Conservation (phyloP, 495 filamentous ascomycete species). For the Hypoxylon fragiforme region DNA sequence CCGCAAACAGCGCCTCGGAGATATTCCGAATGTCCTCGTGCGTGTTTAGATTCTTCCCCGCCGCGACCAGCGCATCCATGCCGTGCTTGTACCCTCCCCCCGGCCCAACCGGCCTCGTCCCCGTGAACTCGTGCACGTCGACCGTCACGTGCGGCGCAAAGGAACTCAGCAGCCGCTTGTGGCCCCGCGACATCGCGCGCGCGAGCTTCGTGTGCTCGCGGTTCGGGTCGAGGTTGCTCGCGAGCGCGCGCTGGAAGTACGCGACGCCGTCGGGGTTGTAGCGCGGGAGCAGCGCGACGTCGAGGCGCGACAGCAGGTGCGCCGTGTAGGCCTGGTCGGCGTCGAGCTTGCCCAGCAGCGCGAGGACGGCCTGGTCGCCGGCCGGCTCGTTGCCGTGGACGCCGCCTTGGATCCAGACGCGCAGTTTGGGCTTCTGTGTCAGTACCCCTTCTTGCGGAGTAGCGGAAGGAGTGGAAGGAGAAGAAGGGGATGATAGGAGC, state of each 20-base stretch:
- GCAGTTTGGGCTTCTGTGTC: conserved; percentile 30
- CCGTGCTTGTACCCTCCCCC: conserved; percentile 35
- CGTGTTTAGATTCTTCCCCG: conserved; percentile 43
- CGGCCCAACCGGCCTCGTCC: conserved; percentile 10
- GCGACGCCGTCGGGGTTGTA: conserved; percentile 38
- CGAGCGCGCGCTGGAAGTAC: conserved; percentile 40
- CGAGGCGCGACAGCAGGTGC: conserved; percentile 22
- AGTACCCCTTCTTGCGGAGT: neutral
- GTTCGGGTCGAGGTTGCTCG: conserved; percentile 42
- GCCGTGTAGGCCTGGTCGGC: conserved; percentile 20
- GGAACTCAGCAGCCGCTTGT: conserved; percentile 36
- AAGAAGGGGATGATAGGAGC: conserved; percentile 16
- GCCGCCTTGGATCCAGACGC: conserved; percentile 37
- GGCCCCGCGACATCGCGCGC: conserved; percentile 36
- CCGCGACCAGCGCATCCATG: conserved; percentile 39
- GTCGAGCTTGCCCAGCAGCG: conserved; percentile 37
- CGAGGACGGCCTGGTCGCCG: conserved; percentile 33
- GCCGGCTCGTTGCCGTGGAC: conserved; percentile 40
- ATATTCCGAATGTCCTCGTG: conserved; percentile 38
- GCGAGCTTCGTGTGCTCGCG: conserved; percentile 40
- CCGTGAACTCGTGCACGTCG: conserved; percentile 42
- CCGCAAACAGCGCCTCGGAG: conserved; percentile 37
- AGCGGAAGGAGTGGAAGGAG: neutral
- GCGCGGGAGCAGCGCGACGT: conserved; percentile 34
- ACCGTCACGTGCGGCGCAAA: conserved; percentile 39